phyloP scores from a whole-genome alignment of 768 basidiomycete species.

The Melanogaster broomeanus region DNA sequence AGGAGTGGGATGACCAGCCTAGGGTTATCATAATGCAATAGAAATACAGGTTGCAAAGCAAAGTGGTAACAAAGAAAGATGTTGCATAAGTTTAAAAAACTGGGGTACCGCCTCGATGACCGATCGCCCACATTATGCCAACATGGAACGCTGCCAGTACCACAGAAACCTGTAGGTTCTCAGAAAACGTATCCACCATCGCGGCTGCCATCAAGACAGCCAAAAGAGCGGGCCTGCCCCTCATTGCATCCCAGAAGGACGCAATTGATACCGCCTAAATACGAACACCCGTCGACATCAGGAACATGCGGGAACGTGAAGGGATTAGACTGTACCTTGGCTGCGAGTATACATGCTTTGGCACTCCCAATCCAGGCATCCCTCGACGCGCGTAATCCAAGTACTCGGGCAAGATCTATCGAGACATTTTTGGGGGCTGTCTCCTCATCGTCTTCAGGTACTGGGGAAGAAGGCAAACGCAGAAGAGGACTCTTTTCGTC shows the following conservation, averaged over 20 bases:
- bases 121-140: constrained; percentile 22
- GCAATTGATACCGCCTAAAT: constrained; percentile 26
- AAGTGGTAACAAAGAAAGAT: too few species aligned
- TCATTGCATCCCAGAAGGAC: constrained; percentile 22
- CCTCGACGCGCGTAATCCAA: constrained; percentile 12
- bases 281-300: neutral
- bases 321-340: constrained; percentile 30
- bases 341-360: constrained; percentile 38
- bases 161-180: constrained; percentile 37
- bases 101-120: neutral
- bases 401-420: neutral
- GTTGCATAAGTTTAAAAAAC: neutral
- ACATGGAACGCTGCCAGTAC: constrained; percentile 44
- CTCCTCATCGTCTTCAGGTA: neutral
- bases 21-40: neutral
- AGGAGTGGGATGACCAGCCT: neutral
- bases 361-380: constrained; percentile 27
- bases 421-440: neutral
- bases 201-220: constrained; percentile 37
- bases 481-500: constrained; percentile 16
- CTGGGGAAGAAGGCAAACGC: constrained; percentile 13
- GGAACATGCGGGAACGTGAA: neutral
- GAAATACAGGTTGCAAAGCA: too few species aligned
- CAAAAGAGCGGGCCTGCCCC: constrained; percentile 26
- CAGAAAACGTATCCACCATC: constrained; percentile 48